phyloP scores from a whole-genome alignment of 1,284 basidiomycete genomes.

The Afroboletus lepidellus region DNA sequence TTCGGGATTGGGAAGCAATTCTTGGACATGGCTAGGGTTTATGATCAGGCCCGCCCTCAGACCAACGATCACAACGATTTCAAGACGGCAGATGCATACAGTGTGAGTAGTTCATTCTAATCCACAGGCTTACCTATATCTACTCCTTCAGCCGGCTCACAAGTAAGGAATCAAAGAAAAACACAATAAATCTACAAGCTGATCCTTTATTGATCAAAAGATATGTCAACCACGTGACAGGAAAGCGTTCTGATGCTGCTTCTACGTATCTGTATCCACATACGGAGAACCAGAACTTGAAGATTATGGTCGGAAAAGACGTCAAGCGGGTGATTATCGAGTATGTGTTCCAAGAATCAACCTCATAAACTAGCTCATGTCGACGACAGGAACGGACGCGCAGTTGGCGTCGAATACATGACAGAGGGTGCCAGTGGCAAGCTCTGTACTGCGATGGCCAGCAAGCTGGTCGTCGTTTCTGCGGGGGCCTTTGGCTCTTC shows the following conservation, averaged over 20 bases:
- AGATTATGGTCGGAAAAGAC: conserved; percentile 38
- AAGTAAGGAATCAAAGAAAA: conserved; percentile 2
- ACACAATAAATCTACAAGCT: not conserved
- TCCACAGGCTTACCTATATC: not conserved
- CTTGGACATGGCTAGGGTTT: conserved; percentile 2
- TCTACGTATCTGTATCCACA: not conserved
- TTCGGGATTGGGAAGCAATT: conserved; percentile 9
- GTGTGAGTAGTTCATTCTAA: conserved; percentile 28
- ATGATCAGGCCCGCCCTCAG: conserved; percentile 25
- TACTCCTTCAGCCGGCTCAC: not conserved
- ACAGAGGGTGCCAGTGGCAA: conserved; percentile 26
- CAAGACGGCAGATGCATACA: conserved; percentile 41
- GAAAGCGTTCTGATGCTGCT: conserved; percentile 1
- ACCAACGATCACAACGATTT: conserved; percentile 48
- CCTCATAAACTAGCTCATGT: not conserved
- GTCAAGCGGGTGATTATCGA: conserved; percentile 52
- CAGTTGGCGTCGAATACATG: conserved; percentile 27
- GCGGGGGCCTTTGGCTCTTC: conserved; percentile 24
- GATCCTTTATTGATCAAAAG: not conserved
- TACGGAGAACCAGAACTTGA: conserved; percentile 39
- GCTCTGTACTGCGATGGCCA: conserved; percentile 1
- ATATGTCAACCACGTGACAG: not conserved
- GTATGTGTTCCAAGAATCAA: conserved; percentile 25
- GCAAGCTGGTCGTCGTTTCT: conserved; percentile 26
- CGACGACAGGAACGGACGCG: conserved; percentile 6